Conservation (phyloP, 2,329 filamentous ascomycete species). For the Parascedosporium putredinis region DNA sequence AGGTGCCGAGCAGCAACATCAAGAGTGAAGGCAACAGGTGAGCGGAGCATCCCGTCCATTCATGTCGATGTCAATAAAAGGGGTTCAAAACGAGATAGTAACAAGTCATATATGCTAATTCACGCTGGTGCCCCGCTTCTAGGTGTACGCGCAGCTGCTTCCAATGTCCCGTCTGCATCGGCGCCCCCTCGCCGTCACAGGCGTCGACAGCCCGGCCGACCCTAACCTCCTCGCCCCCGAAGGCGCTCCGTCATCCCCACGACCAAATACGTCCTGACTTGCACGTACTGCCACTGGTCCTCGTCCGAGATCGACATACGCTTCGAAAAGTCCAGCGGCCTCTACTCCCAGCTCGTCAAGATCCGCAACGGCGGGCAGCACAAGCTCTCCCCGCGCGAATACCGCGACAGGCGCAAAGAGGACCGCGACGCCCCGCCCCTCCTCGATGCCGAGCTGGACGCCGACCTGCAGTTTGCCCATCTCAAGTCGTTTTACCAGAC, state of each 20-base stretch:
- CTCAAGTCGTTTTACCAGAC: constrained; percentile 72
- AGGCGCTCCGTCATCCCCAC: constrained; percentile 13
- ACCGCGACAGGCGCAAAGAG: constrained; percentile 41
- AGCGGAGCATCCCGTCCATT: no score
- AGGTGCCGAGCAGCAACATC: constrained; percentile 86
- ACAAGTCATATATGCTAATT: no score
- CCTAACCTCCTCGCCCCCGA: constrained; percentile 33
- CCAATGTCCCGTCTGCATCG: constrained; percentile 82
- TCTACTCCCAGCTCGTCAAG: constrained; percentile 68
- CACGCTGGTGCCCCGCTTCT: constrained; percentile 6
- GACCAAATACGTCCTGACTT: constrained; percentile 60
- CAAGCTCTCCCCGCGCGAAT: constrained; percentile 38
- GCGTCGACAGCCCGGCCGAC: constrained; percentile 49
- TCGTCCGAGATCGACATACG: constrained; percentile 81
- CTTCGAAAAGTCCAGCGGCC: constrained; percentile 81
- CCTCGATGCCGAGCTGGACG: constrained; percentile 32
- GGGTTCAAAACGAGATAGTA: no score
- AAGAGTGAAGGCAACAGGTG: constrained; percentile 90
- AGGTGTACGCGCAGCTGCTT: constrained; percentile 93
- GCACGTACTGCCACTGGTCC: constrained; percentile 88
- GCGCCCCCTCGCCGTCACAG: constrained; percentile 63
- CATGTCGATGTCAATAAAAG: no score
- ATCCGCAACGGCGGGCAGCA: constrained; percentile 51
- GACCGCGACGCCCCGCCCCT: constrained; percentile 20
- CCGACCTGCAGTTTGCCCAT: constrained; percentile 62